Base-by-base conservation (phyloP, 495 filamentous ascomycete species). In the Annulohypoxylon moriforme region DNA sequence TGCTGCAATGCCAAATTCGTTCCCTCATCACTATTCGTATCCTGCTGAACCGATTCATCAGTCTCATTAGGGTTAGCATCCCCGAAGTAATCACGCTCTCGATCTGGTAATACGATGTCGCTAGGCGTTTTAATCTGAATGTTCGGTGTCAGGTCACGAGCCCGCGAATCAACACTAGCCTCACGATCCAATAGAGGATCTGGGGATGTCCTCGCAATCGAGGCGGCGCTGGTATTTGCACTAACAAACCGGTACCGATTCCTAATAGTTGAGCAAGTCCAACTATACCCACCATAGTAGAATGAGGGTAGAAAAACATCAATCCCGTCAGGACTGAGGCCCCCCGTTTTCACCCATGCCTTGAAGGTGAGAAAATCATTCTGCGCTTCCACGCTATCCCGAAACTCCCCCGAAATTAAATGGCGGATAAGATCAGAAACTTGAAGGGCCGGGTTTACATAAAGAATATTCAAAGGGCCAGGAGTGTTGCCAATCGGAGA, bases 181-280 rank as follows among this genome's bases (percentile, higher is more conserved):
- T 76, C 73, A 13, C 75, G 47, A 46, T 76, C 75, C 10, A 79
- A 58, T 16, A 60, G 27, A 22, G 79, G 77, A 31, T 68, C 76
- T n/a, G 75, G 78, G n/a, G 82, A 78, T n/a, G 77, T 77, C 1
- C 72, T 76, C 14, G 73, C 65, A 40, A 67, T 69, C 3, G 76
- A 76, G 16, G 72, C 62, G 7, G 67, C 60, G 60, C 64, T 78
- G 11, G 62, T 75, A 67, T 80, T 82, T 13, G 83, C 85, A 67
- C 84, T 87, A n/a, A 90, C 82, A 36, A 93, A 77, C 5, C 90
- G 88, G 22, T 91, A 83, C 4, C 89, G 85, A 71, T 83, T 88
- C 50, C 88, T 79, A 27, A 93, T 69, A 4, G 88, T 91, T 38
- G 85, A 89, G 65, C 85, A 88, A 2, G 85, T 86, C 90, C 90